These are phyloP conservation scores for Sonneratia caseolaris DNA, from an alignment of 345 rosid species.

Conservation along the genomic window DNA sequence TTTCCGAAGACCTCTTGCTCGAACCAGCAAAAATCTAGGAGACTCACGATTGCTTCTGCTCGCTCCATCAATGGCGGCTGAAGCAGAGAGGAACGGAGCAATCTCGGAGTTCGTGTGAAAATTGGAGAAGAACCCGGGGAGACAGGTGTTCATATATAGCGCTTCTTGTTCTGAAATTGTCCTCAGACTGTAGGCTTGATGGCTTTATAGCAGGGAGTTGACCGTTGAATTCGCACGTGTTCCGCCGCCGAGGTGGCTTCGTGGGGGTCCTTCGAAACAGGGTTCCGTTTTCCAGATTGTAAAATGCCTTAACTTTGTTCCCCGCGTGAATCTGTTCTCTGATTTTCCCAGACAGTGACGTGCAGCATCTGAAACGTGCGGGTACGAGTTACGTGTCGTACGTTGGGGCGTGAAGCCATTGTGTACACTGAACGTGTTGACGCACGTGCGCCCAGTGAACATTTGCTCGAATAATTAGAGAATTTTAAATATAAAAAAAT, in stretches of 20 bases:
- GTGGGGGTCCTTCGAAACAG: too few species aligned
- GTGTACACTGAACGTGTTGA: not conserved
- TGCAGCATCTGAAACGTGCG: not conserved
- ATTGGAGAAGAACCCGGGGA: not conserved
- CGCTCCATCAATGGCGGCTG: slow-evolving; percentile 28
- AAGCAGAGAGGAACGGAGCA: not conserved
- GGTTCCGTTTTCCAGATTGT: not conserved
- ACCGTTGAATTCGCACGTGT: not conserved
- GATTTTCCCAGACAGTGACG: not conserved
- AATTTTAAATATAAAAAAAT: too few species aligned
- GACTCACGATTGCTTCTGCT: slow-evolving; percentile 18
- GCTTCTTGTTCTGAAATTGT: not conserved
- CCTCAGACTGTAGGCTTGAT: not conserved
- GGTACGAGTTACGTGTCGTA: not conserved
- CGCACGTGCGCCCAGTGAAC: not conserved
- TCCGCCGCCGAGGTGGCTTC: not conserved
- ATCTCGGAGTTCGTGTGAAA: not conserved
- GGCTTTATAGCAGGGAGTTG: not conserved
- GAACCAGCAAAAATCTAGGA: slow-evolving; percentile 41
- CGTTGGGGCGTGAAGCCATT: not conserved
- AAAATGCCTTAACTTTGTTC: not conserved
- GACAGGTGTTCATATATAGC: not conserved
- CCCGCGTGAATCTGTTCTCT: not conserved
- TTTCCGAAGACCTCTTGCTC: slow-evolving; percentile 34
- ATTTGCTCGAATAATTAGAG: not conserved